Conservation (phyloP, 208 protist species). For the Sergeia podlipaevii region DNA sequence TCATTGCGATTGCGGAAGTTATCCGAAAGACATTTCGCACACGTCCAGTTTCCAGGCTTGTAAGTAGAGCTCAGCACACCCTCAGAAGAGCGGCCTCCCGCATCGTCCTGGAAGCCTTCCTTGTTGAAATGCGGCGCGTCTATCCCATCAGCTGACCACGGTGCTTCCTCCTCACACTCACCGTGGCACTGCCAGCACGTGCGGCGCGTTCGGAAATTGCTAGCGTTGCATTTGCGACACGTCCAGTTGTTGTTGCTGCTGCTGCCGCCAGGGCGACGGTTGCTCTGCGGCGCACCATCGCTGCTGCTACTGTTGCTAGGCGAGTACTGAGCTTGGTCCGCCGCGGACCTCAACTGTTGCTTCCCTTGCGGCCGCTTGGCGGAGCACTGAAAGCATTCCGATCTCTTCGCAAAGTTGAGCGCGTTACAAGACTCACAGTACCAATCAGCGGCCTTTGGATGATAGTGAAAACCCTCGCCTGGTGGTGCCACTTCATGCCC, state of each 20-base stretch:
- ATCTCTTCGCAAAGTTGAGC: slow-evolving; percentile 70
- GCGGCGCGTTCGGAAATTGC: slow-evolving; percentile 82
- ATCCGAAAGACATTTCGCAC: slow-evolving; percentile 81
- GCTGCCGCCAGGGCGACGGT: background rate
- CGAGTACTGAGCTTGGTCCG: background rate
- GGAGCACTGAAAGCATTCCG: slow-evolving; percentile 69
- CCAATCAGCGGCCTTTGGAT: slow-evolving; percentile 44
- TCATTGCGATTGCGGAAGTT: slow-evolving; percentile 63
- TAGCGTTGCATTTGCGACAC: slow-evolving; percentile 65
- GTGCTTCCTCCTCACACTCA: slow-evolving; percentile 8
- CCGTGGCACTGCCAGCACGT: slow-evolving; percentile 78
- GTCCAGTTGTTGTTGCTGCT: slow-evolving; percentile 77
- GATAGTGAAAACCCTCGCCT: slow-evolving; percentile 4
- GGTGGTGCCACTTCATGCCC: slow-evolving; percentile 12
- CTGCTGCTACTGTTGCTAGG: background rate
- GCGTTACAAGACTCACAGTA: slow-evolving; percentile 59
- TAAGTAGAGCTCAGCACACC: slow-evolving; percentile 35
- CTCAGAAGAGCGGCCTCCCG: slow-evolving; percentile 22
- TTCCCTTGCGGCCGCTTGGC: slow-evolving; percentile 10
- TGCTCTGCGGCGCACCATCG: background rate
- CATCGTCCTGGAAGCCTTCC: slow-evolving; percentile 71
- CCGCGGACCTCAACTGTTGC: background rate
- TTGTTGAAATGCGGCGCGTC: slow-evolving; percentile 43
- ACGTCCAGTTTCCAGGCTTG: slow-evolving; percentile 67
- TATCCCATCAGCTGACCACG: slow-evolving; percentile 21